A percentile compares a stretch with the other conserved stretches of the same genome.
phyloP scores from a whole-genome alignment of 306 rosid species.

The Glycine soja region DNA sequence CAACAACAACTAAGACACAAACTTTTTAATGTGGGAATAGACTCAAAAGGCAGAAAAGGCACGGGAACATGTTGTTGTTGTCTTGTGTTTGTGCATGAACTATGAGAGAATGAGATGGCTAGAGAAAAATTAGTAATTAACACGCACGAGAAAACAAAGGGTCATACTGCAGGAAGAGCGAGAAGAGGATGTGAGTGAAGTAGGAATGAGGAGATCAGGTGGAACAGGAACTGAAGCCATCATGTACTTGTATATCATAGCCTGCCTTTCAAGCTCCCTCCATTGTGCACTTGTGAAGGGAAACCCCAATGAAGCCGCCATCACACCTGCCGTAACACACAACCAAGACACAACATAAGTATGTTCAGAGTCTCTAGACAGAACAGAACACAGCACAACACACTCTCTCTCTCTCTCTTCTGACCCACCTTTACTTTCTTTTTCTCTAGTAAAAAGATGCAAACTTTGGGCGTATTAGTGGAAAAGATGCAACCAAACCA shows the following conservation, averaged over 20 bases:
- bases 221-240: slow-evolving; percentile 81
- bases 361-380: slow-evolving; percentile 46
- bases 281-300: slow-evolving; percentile 84
- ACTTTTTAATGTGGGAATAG: slow-evolving; percentile 32
- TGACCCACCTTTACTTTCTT: slow-evolving; percentile 39
- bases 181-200: slow-evolving; percentile 41
- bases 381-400: slow-evolving; percentile 12
- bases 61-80: background rate
- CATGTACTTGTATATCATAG: slow-evolving; percentile 89
- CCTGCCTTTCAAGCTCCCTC: slow-evolving; percentile 87
- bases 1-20: slow-evolving; percentile 32
- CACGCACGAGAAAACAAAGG: background rate
- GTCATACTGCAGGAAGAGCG: slow-evolving; percentile 51
- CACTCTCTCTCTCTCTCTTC: slow-evolving; percentile 43
- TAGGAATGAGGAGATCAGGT: slow-evolving; percentile 62
- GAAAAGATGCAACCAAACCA: background rate
- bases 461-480: slow-evolving; percentile 24
- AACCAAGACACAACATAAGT: slow-evolving; percentile 24
- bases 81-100: background rate
- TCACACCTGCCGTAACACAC: slow-evolving; percentile 50
- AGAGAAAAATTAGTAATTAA: background rate
- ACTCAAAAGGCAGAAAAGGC: slow-evolving; percentile 27
- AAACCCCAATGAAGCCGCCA: slow-evolving; percentile 68
- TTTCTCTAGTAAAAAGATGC: slow-evolving; percentile 37
- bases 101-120: background rate